These are phyloP conservation scores for Digitaria exilis DNA, from an alignment of 202 grass and related monocot species.

Conservation along the genomic window DNA sequence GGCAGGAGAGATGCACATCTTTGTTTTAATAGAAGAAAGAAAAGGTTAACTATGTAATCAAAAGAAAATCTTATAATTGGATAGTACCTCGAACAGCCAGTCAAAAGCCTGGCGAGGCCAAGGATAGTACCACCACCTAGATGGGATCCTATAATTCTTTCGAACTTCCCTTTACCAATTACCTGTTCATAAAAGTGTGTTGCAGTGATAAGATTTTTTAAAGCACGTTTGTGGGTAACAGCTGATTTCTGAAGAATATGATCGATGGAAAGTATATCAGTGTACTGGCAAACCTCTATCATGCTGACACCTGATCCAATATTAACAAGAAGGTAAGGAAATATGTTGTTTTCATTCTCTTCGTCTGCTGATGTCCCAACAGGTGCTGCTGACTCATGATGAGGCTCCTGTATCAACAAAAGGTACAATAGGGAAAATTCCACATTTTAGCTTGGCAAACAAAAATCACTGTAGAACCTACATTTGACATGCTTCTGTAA, in stretches of 20 bases:
- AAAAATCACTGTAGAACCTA: not conserved
- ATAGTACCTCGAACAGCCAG: constrained; percentile 75
- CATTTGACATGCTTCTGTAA: constrained; percentile 3
- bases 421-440: constrained; percentile 3
- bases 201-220: not conserved
- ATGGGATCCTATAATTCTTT: constrained; percentile 98
- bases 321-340: constrained; percentile 99
- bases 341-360: constrained; percentile 79
- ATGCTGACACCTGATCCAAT: constrained; percentile 99
- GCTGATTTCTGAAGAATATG: not conserved
- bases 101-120: constrained; percentile 82
- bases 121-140: constrained; percentile 94
- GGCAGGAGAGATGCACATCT: too few species aligned
- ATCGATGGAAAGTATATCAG: constrained; percentile 28
- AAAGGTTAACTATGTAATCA: constrained; percentile 6
- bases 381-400: constrained; percentile 48
- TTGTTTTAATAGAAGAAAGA: not conserved
- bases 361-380: constrained; percentile 52
- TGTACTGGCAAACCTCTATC: constrained; percentile 76
- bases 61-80: constrained; percentile 17
- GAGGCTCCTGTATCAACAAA: constrained; percentile 52
- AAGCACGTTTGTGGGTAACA: constrained; percentile 22
- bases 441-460: constrained; percentile 15
- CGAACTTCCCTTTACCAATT: constrained; percentile 91
- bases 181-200: constrained; percentile 60